phyloP scores from a whole-genome alignment of 441 rosid genomes.

The Croton laevigatus region DNA sequence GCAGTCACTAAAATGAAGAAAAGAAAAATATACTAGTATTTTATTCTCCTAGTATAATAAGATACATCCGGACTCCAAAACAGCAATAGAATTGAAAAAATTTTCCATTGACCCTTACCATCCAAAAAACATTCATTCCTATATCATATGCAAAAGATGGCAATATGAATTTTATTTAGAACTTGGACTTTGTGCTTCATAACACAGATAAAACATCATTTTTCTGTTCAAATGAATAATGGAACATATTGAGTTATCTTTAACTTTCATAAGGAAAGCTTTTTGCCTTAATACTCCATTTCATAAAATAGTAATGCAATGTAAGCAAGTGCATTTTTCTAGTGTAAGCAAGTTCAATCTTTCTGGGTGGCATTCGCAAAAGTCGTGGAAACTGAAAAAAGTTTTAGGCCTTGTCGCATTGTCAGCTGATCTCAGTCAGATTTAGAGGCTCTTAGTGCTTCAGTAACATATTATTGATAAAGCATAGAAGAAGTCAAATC shows the following conservation, averaged over 20 bases:
- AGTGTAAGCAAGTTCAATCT: not conserved
- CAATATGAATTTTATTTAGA: not conserved
- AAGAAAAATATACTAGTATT: not conserved
- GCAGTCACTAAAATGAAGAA: not conserved
- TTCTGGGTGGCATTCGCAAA: not conserved
- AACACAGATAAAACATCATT: not conserved
- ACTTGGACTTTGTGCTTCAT: not conserved
- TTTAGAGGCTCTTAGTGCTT: not conserved
- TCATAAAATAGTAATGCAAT: no score
- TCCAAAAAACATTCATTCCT: not conserved
- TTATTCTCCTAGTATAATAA: not conserved
- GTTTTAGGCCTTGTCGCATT: not conserved
- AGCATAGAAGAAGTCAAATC: constrained; percentile 6
- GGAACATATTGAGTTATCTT: not conserved
- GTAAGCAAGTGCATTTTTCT: no score
- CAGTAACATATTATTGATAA: not conserved
- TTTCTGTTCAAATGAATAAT: not conserved
- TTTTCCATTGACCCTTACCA: not conserved
- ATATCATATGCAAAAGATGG: not conserved
- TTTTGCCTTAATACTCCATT: not conserved
- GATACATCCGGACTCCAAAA: not conserved
- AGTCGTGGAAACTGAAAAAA: not conserved
- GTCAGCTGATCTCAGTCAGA: not conserved
- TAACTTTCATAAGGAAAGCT: not conserved
- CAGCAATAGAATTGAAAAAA: not conserved